phyloP scores from a whole-genome alignment of 2,329 filamentous ascomycete species.

The Talaromyces sp. region DNA sequence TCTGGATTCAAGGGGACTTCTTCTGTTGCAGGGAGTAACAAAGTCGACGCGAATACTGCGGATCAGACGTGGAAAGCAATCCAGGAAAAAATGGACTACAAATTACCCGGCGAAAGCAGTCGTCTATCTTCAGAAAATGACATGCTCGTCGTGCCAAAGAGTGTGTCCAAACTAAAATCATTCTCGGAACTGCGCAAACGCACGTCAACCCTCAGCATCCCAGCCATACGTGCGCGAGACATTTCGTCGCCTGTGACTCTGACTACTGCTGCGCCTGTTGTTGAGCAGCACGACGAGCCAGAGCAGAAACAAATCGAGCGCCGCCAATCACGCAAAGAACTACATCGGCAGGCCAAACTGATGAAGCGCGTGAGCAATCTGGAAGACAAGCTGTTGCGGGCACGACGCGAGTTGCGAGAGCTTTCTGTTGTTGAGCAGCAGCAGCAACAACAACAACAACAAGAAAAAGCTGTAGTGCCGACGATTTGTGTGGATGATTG shows the following conservation, averaged over 20 bases:
- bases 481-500: constrained; percentile 18
- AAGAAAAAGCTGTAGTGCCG: constrained; percentile 11
- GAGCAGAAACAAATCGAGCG: constrained; percentile 31
- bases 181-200: constrained; percentile 31
- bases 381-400: constrained; percentile 52
- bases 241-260: constrained; percentile 23
- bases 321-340: constrained; percentile 50
- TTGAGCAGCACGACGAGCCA: constrained; percentile 16
- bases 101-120: constrained; percentile 10
- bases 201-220: constrained; percentile 24
- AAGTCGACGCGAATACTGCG: constrained; percentile 17
- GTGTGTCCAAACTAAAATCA: constrained; percentile 24
- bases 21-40: background rate
- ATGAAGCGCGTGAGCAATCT: constrained; percentile 56
- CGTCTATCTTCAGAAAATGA: constrained; percentile 8
- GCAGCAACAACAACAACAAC: background rate
- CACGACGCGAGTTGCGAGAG: constrained; percentile 49
- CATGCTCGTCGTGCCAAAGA: constrained; percentile 9
- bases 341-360: constrained; percentile 52
- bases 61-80: constrained; percentile 31
- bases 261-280: constrained; percentile 11
- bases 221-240: constrained; percentile 18
- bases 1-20: constrained; percentile 42
- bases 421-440: constrained; percentile 16
- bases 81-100: constrained; percentile 25